Evolutionary conservation across 345 rosid species (phyloP).

Genomic region (Brassica carinata): DNA sequence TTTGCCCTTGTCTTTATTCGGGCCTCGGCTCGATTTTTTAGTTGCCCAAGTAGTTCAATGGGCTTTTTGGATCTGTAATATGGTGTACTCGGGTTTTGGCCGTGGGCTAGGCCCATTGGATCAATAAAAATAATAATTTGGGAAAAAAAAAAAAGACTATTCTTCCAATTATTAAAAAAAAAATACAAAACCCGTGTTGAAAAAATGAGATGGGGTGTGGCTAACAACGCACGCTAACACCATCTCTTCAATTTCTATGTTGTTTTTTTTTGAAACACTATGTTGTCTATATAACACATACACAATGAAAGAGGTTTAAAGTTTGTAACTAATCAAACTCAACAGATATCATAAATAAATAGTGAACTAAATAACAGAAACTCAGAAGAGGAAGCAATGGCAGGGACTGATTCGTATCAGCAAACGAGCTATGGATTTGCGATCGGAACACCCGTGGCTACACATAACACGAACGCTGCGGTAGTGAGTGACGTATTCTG

Average conservation of each 20-base stretch:
- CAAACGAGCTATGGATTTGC: slow-evolving; percentile 1
- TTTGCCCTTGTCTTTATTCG: too few species aligned
- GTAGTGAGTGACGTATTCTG: slow-evolving; percentile 30
- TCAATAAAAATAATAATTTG: too few species aligned
- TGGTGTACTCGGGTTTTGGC: too few species aligned
- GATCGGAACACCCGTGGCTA: slow-evolving; percentile 14
- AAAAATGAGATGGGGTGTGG: neutral
- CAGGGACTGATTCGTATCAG: slow-evolving; percentile 15
- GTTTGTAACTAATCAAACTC: neutral
- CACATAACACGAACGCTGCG: slow-evolving; percentile 14
- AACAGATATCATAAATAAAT: neutral
- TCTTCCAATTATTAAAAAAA: neutral
- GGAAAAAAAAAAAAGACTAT: neutral
- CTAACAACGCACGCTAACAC: neutral
- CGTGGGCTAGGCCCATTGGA: too few species aligned
- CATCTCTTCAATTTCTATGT: neutral
- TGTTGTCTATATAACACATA: slow-evolving; percentile 8
- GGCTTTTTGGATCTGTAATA: too few species aligned
- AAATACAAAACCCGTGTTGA: slow-evolving; percentile 8
- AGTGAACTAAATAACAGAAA: neutral
- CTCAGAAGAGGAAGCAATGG: slow-evolving; percentile 3
- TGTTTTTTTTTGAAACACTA: neutral
- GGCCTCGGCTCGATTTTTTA: too few species aligned
- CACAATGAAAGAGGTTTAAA: neutral
- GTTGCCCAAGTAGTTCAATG: too few species aligned